These are phyloP conservation scores for Boletales sp. DNA, from an alignment of 768 basidiomycete genomes.

Conservation along the genomic window DNA sequence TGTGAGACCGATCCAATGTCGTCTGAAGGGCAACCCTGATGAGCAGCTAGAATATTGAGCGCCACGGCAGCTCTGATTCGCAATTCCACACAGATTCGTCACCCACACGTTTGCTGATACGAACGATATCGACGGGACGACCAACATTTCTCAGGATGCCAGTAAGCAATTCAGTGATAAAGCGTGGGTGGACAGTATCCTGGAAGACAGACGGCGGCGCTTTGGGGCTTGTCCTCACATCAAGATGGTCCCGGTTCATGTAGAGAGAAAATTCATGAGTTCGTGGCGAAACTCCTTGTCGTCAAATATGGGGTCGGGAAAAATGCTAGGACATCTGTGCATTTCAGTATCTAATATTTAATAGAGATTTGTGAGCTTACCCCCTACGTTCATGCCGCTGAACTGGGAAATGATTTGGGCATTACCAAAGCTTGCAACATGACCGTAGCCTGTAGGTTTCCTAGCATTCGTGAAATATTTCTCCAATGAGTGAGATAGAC, in stretches of 20 bases:
- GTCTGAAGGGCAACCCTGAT: conserved; percentile 34
- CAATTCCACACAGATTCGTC: conserved; percentile 28
- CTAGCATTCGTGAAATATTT: conserved; percentile 24
- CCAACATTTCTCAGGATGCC: conserved; percentile 39
- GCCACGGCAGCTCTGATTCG: conserved; percentile 24
- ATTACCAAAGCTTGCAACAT: neutral
- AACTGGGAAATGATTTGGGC: conserved; percentile 5
- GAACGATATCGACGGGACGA: conserved; percentile 10
- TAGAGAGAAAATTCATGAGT: conserved; percentile 36
- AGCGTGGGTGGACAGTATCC: conserved; percentile 34
- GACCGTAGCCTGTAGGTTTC: conserved; percentile 7
- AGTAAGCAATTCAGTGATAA: conserved; percentile 44
- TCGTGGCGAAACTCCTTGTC: conserved; percentile 31
- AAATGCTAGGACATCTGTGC: conserved; percentile 36
- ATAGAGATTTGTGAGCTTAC: conserved; percentile 2
- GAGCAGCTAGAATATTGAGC: conserved; percentile 36
- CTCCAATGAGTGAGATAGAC: neutral
- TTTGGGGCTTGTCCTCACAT: conserved; percentile 11
- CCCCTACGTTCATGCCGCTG: conserved; percentile 17
- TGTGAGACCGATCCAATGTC: conserved; percentile 16
- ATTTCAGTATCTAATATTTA: neutral
- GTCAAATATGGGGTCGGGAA: conserved; percentile 28
- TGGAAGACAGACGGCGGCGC: conserved; percentile 25
- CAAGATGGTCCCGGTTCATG: conserved; percentile 30
- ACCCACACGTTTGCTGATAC: conserved; percentile 30